These are phyloP conservation scores for Suillus occidentalis DNA, from an alignment of 768 basidiomycete species.

Conservation along the genomic window DNA sequence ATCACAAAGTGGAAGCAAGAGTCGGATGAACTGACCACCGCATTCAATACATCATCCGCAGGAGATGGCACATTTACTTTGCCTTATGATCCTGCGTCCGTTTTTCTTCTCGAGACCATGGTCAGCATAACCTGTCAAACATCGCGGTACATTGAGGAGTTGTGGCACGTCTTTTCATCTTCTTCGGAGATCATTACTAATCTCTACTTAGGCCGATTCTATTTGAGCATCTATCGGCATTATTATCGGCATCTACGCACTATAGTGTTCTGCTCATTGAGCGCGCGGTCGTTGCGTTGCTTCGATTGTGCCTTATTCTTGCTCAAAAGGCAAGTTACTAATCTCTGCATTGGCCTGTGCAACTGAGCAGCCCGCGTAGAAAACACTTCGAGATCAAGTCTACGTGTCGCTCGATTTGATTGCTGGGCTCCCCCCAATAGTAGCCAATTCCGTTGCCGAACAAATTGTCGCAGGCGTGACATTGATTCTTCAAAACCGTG, in stretches of 20 bases:
- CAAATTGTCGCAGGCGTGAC: slow-evolving; percentile 86
- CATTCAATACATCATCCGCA: slow-evolving; percentile 32
- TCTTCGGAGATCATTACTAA: slow-evolving; percentile 4
- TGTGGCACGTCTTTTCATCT: slow-evolving; percentile 60
- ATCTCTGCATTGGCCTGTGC: background rate
- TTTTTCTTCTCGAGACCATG: slow-evolving; percentile 94
- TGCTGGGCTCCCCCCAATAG: slow-evolving; percentile 69
- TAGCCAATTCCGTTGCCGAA: slow-evolving; percentile 86
- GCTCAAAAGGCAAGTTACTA: slow-evolving; percentile 64
- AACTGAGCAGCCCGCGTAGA: slow-evolving; percentile 39
- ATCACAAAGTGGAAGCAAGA: slow-evolving; percentile 75
- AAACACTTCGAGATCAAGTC: slow-evolving; percentile 86
- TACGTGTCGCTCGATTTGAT: slow-evolving; percentile 93
- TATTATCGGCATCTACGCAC: slow-evolving; percentile 72
- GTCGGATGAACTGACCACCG: slow-evolving; percentile 53
- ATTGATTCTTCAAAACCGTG: slow-evolving; percentile 72
- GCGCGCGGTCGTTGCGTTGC: slow-evolving; percentile 85
- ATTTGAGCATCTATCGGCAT: slow-evolving; percentile 86
- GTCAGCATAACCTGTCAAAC: slow-evolving; percentile 83
- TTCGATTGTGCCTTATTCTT: slow-evolving; percentile 81
- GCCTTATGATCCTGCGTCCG: slow-evolving; percentile 93
- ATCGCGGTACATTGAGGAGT: slow-evolving; percentile 77
- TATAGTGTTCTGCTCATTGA: slow-evolving; percentile 93
- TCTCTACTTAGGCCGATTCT: slow-evolving; percentile 78
- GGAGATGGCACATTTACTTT: slow-evolving; percentile 54